Conservation (phyloP, 1,284 basidiomycete genomes). For the Xerocomus amazonicus region DNA sequence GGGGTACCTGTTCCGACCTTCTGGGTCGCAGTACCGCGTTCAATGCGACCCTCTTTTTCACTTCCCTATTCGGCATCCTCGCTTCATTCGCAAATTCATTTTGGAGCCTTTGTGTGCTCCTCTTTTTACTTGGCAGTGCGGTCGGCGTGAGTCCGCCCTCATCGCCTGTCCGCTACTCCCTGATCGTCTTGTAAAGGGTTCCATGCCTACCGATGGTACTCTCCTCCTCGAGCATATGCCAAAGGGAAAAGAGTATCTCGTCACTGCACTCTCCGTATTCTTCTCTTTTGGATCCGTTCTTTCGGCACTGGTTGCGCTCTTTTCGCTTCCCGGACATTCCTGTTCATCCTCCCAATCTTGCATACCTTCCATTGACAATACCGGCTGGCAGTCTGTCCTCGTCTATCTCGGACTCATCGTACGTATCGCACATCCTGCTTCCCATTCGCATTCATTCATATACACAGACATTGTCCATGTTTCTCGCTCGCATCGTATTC, state of each 20-base stretch:
- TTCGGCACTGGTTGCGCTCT: constrained; percentile 72
- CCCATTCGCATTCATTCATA: constrained; percentile 5
- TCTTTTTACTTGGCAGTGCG: constrained; percentile 89
- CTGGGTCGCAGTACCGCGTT: constrained; percentile 87
- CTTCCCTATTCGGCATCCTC: constrained; percentile 84
- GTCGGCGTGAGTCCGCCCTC: constrained; percentile 59
- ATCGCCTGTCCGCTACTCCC: not conserved
- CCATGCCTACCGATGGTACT: constrained; percentile 96
- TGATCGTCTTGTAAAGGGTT: constrained; percentile 50
- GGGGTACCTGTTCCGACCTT: constrained; percentile 85
- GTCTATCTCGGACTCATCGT: constrained; percentile 69
- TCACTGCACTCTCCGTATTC: constrained; percentile 94
- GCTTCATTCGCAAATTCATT: constrained; percentile 80
- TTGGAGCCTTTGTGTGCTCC: constrained; percentile 63
- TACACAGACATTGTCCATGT: constrained; percentile 80
- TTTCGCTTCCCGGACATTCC: constrained; percentile 75
- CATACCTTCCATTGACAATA: constrained; percentile 66
- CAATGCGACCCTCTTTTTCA: constrained; percentile 89
- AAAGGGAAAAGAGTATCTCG: constrained; percentile 84
- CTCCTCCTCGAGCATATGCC: constrained; percentile 94
- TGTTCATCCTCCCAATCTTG: constrained; percentile 58
- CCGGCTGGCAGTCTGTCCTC: constrained; percentile 86
- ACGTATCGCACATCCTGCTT: constrained; percentile 30
- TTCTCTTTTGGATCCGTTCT: constrained; percentile 90
- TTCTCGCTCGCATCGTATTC: constrained; percentile 80